A percentile compares a stretch with the other conserved stretches of the same genome.
phyloP scores from a whole-genome alignment of 495 filamentous ascomycete genomes.

The Elaphomyces granulatus region DNA sequence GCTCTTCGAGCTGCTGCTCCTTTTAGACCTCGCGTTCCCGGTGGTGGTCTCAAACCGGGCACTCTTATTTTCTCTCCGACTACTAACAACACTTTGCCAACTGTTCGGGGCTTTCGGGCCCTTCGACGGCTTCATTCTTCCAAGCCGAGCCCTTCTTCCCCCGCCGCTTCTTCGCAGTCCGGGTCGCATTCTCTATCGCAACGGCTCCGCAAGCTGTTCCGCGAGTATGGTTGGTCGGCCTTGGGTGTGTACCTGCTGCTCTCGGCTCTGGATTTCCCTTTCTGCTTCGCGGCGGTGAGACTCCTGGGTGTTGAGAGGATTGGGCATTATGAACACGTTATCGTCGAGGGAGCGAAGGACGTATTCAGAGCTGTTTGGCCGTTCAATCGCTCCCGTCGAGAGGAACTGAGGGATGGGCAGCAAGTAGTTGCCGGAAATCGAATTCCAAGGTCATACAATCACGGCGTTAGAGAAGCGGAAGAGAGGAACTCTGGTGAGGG shows the following conservation, averaged over 20 bases:
- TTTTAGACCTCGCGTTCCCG: too few relatives aligned
- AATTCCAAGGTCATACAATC: constrained; percentile 11
- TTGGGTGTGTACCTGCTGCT: constrained; percentile 79
- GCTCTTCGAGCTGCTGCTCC: too few relatives aligned
- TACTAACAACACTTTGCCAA: too few relatives aligned
- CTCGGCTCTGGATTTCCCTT: constrained; percentile 80
- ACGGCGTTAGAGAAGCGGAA: constrained; percentile 20
- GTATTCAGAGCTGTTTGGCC: constrained; percentile 19
- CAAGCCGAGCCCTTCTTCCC: constrained; percentile 6
- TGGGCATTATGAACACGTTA: constrained; percentile 42
- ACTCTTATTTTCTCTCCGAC: too few relatives aligned
- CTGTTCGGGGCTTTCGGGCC: too few relatives aligned
- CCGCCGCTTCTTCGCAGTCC: background rate
- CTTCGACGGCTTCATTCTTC: constrained; percentile 19
- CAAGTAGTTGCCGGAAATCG: too few relatives aligned
- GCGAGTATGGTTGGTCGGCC: constrained; percentile 90
- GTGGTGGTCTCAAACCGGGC: too few relatives aligned
- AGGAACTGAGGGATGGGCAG: constrained; percentile 2
- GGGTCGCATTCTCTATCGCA: constrained; percentile 35
- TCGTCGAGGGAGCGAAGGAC: constrained; percentile 25
- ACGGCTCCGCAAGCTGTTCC: constrained; percentile 65
- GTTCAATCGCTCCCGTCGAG: background rate
- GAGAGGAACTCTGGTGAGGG: constrained; percentile 24
- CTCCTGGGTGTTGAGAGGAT: constrained; percentile 73
- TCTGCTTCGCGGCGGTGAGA: constrained; percentile 81